These are phyloP conservation scores for Laburnicola sp. DNA, from an alignment of 2,329 filamentous ascomycete genomes.

Conservation along the genomic window DNA sequence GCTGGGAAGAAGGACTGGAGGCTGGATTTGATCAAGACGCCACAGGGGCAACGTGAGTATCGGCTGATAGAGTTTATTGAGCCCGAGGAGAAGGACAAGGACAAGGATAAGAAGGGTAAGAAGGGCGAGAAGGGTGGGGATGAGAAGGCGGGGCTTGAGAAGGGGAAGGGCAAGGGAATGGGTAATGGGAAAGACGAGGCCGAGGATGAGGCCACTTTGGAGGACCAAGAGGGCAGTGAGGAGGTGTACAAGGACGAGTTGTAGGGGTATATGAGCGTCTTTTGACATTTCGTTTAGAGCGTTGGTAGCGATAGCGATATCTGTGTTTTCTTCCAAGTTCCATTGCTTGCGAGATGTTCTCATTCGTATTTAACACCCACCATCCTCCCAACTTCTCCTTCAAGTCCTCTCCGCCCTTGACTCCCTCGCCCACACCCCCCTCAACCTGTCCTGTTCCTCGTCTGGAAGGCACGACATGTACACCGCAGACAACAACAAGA, in stretches of 20 bases:
- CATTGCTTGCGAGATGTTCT: no score
- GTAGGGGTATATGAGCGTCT: conserved; percentile 13
- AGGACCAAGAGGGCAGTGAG: conserved; percentile 42
- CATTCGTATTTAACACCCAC: no score
- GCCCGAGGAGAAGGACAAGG: conserved; percentile 50
- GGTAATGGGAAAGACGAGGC: conserved; percentile 22
- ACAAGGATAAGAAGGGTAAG: conserved; percentile 23
- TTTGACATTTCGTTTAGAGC: no score
- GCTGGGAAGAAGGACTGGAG: conserved; percentile 77
- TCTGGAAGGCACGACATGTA: no score
- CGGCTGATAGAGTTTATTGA: conserved; percentile 65
- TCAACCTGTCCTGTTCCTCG: no score
- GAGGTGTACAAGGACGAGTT: conserved; percentile 49
- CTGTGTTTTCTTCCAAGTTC: no score
- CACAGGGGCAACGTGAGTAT: conserved; percentile 65
- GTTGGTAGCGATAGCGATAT: neutral
- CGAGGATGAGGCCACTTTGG: conserved; percentile 25
- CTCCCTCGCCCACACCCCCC: no score
- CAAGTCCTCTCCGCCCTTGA: no score
- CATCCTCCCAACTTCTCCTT: no score
- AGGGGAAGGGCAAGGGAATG: conserved; percentile 52
- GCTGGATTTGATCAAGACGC: conserved; percentile 74
- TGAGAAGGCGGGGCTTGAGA: conserved; percentile 28
- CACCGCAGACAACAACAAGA: no score
- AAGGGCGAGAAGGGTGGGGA: no score